phyloP scores from a whole-genome alignment of 371 early-diverging fungal genomes.

The Mucor racemosus region DNA sequence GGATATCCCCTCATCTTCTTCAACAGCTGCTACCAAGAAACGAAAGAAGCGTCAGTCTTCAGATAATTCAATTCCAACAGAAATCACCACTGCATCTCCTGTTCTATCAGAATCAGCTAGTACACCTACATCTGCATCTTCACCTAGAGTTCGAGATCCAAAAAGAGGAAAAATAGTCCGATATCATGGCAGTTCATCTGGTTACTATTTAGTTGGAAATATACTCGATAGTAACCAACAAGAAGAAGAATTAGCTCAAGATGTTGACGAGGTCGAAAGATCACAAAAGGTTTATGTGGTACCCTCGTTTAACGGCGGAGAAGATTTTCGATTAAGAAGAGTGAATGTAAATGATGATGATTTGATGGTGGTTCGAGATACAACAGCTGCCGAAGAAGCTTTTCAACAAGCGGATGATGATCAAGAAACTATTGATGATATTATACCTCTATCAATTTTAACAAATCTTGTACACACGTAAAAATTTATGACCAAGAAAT shows the following conservation, averaged over 20 bases:
- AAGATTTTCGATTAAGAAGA: constrained; percentile 21
- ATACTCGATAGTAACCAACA: constrained; percentile 19
- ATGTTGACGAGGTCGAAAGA: not conserved
- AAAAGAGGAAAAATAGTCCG: constrained; percentile 30
- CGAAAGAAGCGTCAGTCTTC: not conserved
- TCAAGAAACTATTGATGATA: constrained; percentile 25
- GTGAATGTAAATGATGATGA: constrained; percentile 43
- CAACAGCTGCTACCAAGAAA: not conserved
- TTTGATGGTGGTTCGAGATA: constrained; percentile 42
- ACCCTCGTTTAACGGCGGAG: constrained; percentile 5
- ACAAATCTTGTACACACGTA: constrained; percentile 26
- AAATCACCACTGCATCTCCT: not conserved
- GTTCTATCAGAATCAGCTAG: not conserved
- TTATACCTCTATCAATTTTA: constrained; percentile 37
- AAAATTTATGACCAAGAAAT: not conserved
- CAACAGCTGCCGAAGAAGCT: constrained; percentile 36
- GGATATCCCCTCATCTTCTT: not conserved
- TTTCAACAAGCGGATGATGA: constrained; percentile 21
- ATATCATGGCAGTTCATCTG: constrained; percentile 55
- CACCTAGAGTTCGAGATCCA: not conserved
- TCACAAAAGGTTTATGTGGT: constrained; percentile 12
- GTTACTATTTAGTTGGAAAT: constrained; percentile 46
- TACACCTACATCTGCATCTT: not conserved
- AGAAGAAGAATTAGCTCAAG: not conserved
- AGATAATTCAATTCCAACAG: not conserved